phyloP scores from a whole-genome alignment of 1,284 basidiomycete species.

The Microbotryum scabiosae region DNA sequence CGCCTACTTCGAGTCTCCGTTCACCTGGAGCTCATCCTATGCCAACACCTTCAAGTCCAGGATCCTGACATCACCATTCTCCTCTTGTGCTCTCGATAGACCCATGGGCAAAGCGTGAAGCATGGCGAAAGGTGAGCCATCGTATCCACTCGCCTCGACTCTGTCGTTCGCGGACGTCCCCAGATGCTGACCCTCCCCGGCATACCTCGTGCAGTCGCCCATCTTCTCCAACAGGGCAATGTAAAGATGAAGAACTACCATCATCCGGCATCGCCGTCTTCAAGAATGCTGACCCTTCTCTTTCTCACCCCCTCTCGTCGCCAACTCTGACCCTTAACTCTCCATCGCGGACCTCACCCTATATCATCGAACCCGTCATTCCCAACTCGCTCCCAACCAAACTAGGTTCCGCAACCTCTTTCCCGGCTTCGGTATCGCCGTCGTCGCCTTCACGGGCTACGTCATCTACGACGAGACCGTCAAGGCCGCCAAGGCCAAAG shows the following conservation, averaged over 20 bases:
- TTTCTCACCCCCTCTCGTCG: background rate
- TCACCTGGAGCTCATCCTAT: background rate
- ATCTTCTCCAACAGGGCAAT: conserved; percentile 71
- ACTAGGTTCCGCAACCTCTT: conserved; percentile 71
- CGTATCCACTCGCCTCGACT: background rate
- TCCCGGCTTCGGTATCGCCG: conserved; percentile 84
- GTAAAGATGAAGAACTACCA: background rate
- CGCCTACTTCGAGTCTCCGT: background rate
- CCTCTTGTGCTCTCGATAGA: conserved; percentile 43
- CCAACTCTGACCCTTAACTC: background rate
- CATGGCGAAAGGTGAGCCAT: conserved; percentile 62
- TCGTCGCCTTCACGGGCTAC: conserved; percentile 82
- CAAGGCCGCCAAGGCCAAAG: conserved; percentile 7
- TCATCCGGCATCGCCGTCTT: too few species aligned
- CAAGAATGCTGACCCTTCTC: too few species aligned
- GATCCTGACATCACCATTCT: too few species aligned
- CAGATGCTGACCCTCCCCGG: background rate
- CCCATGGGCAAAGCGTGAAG: conserved; percentile 87
- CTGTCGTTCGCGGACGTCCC: background rate
- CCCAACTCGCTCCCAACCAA: background rate
- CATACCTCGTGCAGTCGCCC: conserved; percentile 45
- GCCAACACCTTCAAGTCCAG: too few species aligned
- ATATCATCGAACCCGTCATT: background rate
- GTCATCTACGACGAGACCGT: conserved; percentile 63
- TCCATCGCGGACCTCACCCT: background rate